Percentiles rank a stretch among this genome's conserved stretches.
Conservation (phyloP, 2,329 filamentous ascomycete species). For the Pseudogymnoascus sp. region DNA sequence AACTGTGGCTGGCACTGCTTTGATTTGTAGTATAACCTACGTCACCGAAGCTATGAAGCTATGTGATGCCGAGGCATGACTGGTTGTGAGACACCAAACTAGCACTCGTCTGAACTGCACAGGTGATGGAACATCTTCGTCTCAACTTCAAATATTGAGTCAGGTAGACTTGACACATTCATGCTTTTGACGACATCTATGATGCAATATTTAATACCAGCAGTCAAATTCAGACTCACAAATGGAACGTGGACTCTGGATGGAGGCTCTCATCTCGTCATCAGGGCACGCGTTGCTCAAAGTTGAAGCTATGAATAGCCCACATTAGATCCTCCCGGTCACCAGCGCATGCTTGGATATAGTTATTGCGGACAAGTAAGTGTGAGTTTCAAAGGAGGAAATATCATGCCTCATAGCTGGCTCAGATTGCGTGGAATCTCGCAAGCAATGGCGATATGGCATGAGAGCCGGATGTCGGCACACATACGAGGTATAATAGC, state of each 20-base stretch:
- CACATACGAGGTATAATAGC: not conserved
- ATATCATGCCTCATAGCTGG: not conserved
- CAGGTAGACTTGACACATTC: not conserved
- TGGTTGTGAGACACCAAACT: not conserved
- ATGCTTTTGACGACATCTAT: not conserved
- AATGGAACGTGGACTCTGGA: not conserved
- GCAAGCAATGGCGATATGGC: not conserved
- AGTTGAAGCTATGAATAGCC: not conserved
- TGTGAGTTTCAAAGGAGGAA: not conserved
- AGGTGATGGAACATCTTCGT: not conserved
- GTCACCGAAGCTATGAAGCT: not conserved
- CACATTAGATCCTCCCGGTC: not conserved
- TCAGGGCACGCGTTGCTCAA: not conserved
- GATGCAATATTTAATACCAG: too few species aligned
- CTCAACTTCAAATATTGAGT: not conserved
- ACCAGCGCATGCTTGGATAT: not conserved
- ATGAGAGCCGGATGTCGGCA: not conserved
- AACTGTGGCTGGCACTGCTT: too few species aligned
- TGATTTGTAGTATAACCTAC: too few species aligned
- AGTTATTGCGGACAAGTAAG: not conserved
- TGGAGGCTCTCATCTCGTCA: not conserved
- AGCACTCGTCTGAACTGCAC: not conserved
- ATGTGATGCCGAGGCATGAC: not conserved
- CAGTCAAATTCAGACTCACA: not conserved
- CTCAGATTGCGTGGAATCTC: not conserved